Evolutionary conservation across 768 basidiomycete species (phyloP).

Genomic region (Mycena metata): DNA sequence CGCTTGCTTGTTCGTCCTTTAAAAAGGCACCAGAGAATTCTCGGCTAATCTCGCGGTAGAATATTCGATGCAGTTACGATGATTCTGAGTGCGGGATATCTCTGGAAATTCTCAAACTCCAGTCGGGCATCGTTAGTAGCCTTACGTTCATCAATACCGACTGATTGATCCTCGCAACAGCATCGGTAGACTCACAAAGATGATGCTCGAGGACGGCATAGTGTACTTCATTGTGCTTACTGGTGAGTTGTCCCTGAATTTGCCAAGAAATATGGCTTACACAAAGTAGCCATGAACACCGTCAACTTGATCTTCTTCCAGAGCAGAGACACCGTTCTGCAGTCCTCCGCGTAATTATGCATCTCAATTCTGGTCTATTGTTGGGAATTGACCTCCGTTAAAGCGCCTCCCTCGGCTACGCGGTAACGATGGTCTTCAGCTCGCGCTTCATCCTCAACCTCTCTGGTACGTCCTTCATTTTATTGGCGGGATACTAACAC

Average conservation of each 20-base stretch:
- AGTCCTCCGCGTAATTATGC: slow-evolving; percentile 19
- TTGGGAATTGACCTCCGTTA: not conserved
- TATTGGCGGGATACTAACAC: not conserved
- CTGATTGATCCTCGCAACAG: not conserved
- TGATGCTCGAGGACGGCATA: slow-evolving; percentile 30
- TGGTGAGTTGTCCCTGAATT: not conserved
- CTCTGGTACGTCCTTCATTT: slow-evolving; percentile 15
- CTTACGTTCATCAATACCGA: too few species aligned
- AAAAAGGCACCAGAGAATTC: not conserved
- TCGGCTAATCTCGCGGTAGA: not conserved
- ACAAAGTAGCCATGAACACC: slow-evolving; percentile 24
- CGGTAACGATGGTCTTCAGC: slow-evolving; percentile 26
- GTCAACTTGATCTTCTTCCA: slow-evolving; percentile 29
- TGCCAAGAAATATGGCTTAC: not conserved
- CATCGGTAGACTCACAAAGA: slow-evolving; percentile 16
- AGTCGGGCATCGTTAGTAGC: slow-evolving; percentile 23
- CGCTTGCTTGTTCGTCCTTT: slow-evolving; percentile 21
- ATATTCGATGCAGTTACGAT: slow-evolving; percentile 23
- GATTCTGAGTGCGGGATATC: slow-evolving; percentile 11
- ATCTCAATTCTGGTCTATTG: not conserved
- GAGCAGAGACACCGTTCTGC: slow-evolving; percentile 17
- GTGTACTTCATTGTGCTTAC: slow-evolving; percentile 28
- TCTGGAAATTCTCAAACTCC: slow-evolving; percentile 30
- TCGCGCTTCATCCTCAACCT: slow-evolving; percentile 35
- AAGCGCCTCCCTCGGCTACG: slow-evolving; percentile 4